Conservation (phyloP, 257 asterid species). For the Lycium ferocissimum region DNA sequence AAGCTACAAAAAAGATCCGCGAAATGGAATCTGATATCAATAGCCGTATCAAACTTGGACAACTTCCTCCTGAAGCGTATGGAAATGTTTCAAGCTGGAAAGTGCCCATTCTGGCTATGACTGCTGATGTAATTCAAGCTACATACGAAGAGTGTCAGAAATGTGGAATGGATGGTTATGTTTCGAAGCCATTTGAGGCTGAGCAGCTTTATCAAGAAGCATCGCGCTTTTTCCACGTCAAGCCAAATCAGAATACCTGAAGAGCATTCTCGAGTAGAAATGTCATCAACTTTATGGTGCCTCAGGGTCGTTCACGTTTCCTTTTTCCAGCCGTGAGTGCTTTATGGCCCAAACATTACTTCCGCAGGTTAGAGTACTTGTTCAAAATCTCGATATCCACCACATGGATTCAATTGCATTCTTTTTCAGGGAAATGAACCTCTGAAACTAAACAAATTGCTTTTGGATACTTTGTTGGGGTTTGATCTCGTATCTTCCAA, state of each 20-base stretch:
- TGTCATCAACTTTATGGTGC: slow-evolving; percentile 13
- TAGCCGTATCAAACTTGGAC: slow-evolving; percentile 54
- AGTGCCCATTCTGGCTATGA: slow-evolving; percentile 93
- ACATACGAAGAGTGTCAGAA: slow-evolving; percentile 69
- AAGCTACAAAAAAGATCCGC: slow-evolving; percentile 79
- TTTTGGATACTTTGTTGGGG: slow-evolving; percentile 15
- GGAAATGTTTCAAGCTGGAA: slow-evolving; percentile 69
- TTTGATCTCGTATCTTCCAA: background rate
- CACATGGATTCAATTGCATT: slow-evolving; percentile 20
- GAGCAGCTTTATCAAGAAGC: slow-evolving; percentile 92
- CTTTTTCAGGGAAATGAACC: slow-evolving; percentile 3
- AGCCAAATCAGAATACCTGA: slow-evolving; percentile 44
- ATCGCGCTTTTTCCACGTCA: slow-evolving; percentile 65
- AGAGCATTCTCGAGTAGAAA: slow-evolving; percentile 5
- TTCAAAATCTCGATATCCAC: background rate
- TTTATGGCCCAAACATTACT: background rate
- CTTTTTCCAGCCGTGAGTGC: slow-evolving; percentile 35
- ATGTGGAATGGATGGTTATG: slow-evolving; percentile 89
- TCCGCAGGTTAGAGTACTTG: background rate
- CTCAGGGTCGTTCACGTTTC: background rate
- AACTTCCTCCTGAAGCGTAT: slow-evolving; percentile 47
- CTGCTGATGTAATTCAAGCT: slow-evolving; percentile 96
- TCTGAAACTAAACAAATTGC: slow-evolving; percentile 17
- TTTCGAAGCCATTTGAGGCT: slow-evolving; percentile 91
- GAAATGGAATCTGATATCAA: slow-evolving; percentile 56